A percentile compares a stretch with the other conserved stretches of the same genome.
phyloP scores from a whole-genome alignment of 2,329 filamentous ascomycete species.

The Colletotrichum siamense region DNA sequence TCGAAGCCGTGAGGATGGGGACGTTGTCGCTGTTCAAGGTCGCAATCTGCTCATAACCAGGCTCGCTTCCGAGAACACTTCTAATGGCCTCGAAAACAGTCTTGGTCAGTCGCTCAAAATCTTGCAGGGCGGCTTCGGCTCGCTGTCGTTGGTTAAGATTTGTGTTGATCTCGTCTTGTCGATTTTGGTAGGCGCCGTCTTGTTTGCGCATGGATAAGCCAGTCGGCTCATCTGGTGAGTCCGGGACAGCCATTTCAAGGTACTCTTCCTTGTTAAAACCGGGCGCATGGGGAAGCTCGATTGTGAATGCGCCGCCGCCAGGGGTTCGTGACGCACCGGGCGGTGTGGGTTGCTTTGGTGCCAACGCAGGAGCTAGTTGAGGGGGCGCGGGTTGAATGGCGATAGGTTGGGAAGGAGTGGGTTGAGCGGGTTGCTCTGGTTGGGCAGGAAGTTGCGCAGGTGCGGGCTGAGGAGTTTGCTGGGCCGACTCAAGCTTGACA shows the following conservation, averaged over 20 bases:
- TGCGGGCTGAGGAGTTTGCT: not conserved
- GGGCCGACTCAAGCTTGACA: not conserved
- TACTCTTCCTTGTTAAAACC: conserved; percentile 60
- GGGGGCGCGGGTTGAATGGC: not conserved
- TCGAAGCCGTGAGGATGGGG: conserved; percentile 67
- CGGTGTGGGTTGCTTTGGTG: not conserved
- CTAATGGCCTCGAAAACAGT: conserved; percentile 82
- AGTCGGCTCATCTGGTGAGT: conserved; percentile 50
- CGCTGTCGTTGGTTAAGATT: conserved; percentile 82
- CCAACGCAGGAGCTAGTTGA: not conserved
- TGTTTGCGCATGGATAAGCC: conserved; percentile 57
- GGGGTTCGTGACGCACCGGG: not conserved
- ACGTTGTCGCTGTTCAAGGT: conserved; percentile 64
- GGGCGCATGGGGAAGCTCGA: conserved; percentile 50
- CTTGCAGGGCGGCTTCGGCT: conserved; percentile 74
- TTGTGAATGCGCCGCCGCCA: conserved; percentile 37
- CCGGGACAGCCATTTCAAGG: conserved; percentile 43
- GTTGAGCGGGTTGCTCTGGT: not conserved
- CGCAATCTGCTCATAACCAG: conserved; percentile 59
- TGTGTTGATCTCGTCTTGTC: conserved; percentile 62
- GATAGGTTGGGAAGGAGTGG: not conserved
- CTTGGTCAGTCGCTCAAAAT: conserved; percentile 72
- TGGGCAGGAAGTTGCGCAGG: not conserved
- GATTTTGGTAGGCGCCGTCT: conserved; percentile 43
- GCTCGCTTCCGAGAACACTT: conserved; percentile 62